A percentile compares a stretch with the other conserved stretches of the same genome.
phyloP scores from a whole-genome alignment of 257 asterid species.

The Salvia hispanica region DNA sequence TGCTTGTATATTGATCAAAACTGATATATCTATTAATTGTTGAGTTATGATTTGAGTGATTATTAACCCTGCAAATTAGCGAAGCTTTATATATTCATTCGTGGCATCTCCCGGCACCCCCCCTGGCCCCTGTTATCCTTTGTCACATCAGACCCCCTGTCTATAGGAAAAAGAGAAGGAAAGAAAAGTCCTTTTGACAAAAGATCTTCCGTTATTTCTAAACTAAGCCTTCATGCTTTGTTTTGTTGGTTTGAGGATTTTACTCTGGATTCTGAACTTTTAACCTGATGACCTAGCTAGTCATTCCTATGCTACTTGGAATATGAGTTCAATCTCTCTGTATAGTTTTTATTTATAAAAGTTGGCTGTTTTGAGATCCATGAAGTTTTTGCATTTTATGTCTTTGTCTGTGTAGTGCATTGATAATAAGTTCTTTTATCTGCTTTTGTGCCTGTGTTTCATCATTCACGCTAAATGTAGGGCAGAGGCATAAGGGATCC shows the following conservation, averaged over 20 bases:
- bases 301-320: background rate
- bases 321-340: slow-evolving; percentile 11
- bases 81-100: background rate
- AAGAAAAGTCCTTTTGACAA: no score
- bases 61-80: background rate
- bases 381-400: slow-evolving; percentile 14
- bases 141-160: no score
- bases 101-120: background rate
- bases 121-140: no score
- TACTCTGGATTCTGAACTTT: no score
- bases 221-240: no score
- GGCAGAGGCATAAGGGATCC: slow-evolving; percentile 82
- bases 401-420: slow-evolving; percentile 26
- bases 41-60: background rate
- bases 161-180: no score
- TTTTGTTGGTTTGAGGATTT: no score
- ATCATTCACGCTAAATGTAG: slow-evolving; percentile 48
- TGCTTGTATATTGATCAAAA: background rate
- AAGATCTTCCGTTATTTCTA: no score
- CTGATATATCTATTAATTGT: background rate
- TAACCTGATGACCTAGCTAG: no score
- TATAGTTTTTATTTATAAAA: slow-evolving; percentile 6
- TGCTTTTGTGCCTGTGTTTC: slow-evolving; percentile 14
- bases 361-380: slow-evolving; percentile 20
- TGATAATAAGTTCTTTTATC: slow-evolving; percentile 20